A percentile compares a stretch with the other conserved stretches of the same genome.
These are phyloP conservation scores for Didymella exigua DNA, from an alignment of 2,329 filamentous ascomycete genomes.

Conservation along the genomic window DNA sequence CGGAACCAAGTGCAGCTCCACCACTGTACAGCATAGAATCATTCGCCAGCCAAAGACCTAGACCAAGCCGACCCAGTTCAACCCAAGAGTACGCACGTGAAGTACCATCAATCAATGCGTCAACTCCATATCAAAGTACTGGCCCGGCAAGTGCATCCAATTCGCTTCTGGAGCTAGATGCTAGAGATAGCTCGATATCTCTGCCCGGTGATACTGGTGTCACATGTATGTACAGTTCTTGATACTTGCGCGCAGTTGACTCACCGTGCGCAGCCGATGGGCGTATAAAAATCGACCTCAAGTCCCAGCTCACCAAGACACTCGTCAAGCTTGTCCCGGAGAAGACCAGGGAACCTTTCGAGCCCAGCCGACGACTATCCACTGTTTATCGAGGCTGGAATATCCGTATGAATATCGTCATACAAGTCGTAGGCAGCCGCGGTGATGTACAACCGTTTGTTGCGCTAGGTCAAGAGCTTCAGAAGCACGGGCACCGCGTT, in stretches of 20 bases:
- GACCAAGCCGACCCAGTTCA: neutral
- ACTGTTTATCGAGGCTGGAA: constrained; percentile 6
- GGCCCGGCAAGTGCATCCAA: neutral
- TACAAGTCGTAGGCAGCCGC: constrained; percentile 60
- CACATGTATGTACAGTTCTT: constrained; percentile 8
- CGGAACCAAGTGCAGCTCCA: neutral
- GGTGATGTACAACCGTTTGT: constrained; percentile 66
- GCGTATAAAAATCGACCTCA: constrained; percentile 34
- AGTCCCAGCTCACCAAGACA: constrained; percentile 27
- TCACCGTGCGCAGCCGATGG: constrained; percentile 26
- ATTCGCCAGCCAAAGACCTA: neutral
- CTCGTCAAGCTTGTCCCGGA: constrained; percentile 28
- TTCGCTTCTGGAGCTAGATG: neutral
- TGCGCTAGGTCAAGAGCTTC: constrained; percentile 58
- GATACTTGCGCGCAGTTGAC: neutral
- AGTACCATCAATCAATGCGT: neutral
- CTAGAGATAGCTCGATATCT: constrained; percentile 8
- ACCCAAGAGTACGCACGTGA: neutral
- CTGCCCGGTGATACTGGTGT: constrained; percentile 20
- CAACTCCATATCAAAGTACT: neutral
- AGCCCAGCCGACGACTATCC: constrained; percentile 15
- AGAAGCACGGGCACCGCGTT: constrained; percentile 35
- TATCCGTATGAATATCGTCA: constrained; percentile 56
- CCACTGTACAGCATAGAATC: constrained; percentile 5
- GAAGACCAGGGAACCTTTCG: constrained; percentile 4